Evolutionary conservation across 1,284 basidiomycete genomes (phyloP), one percentile per base, ranked within the genome.

Genomic region (Fomitopsis palustris): DNA sequence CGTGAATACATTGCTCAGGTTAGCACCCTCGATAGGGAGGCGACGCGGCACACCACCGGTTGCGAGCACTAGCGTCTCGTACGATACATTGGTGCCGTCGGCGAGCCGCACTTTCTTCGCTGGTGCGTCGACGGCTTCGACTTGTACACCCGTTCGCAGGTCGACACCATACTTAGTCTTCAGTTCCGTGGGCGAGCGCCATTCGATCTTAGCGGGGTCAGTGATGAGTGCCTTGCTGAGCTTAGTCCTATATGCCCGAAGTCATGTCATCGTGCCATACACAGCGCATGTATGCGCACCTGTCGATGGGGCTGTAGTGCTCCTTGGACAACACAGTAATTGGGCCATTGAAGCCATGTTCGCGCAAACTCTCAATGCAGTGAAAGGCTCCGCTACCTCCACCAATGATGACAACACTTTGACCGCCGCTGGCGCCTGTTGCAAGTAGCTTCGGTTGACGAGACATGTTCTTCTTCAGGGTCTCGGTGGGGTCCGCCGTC

Each of bases 201-300:
- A 94, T 69, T 91, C 83, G 42, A 95, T 76, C 74, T 95, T 93
- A 37, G 83, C 77, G 2, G 88, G 75, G 66, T 95, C 91, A 21
- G 89, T 87, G 41, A 91, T 82, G 43, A 96, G 83, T 5, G 86
- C 87, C 75, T 98, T 97, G 76, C 93, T 95, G 61, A 97, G 80
- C 77, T 93, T 96, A 49, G 95, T 94, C 59, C 92, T 90, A 60
- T 8, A 9, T 39, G 16, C 5, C 27, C 47, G 16, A n/a, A 54
- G 25, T 47, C 55, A 49, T 37, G 39, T 12, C 3, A 23, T 31
- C 17, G 21, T 35, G 8, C 29, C 17, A 9, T 41, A 21, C 17
- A 33, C 31, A 47, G 31, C 33, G 23, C 10, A 37, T 19, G 55
- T 38, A 23, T 19, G 61, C 73, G 60, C 61, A 89, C 89, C 92